These are phyloP conservation scores for Mycena latifolia DNA, from an alignment of 768 basidiomycete genomes.

Conservation along the genomic window DNA sequence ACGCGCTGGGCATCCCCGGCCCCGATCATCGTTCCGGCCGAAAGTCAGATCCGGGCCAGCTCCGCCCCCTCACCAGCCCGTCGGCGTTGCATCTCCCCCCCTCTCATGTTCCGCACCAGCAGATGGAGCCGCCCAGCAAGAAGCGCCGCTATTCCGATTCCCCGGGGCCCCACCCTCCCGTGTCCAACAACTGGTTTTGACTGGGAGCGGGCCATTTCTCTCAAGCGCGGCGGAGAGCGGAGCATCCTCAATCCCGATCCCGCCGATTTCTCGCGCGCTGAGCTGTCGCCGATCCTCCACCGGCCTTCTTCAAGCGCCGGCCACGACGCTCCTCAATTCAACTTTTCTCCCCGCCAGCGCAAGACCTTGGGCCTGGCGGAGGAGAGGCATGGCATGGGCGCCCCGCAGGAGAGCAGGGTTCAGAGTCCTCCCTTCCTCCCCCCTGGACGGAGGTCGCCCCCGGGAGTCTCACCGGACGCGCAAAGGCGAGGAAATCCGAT, in stretches of 20 bases:
- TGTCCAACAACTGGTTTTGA: constrained; percentile 15
- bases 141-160: constrained; percentile 58
- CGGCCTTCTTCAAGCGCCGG: constrained; percentile 24
- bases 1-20: neutral
- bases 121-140: constrained; percentile 48
- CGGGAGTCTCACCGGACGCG: constrained; percentile 62
- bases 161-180: constrained; percentile 33
- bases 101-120: constrained; percentile 17
- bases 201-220: constrained; percentile 37
- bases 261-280: neutral
- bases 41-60: constrained; percentile 41
- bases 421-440: constrained; percentile 32
- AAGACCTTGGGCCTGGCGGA: constrained; percentile 14
- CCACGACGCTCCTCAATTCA: constrained; percentile 22
- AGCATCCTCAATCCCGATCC: constrained; percentile 35
- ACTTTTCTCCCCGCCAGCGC: constrained; percentile 19
- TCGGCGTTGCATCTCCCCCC: constrained; percentile 14
- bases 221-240: constrained; percentile 30
- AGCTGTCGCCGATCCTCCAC: constrained; percentile 1
- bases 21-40: constrained; percentile 28
- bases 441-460: constrained; percentile 56
- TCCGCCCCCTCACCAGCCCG: constrained; percentile 27
- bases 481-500: constrained; percentile 60
- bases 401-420: constrained; percentile 14
- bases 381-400: constrained; percentile 18